Conservation (phyloP, 2,329 filamentous ascomycete species). For the Alternaria longipes region DNA sequence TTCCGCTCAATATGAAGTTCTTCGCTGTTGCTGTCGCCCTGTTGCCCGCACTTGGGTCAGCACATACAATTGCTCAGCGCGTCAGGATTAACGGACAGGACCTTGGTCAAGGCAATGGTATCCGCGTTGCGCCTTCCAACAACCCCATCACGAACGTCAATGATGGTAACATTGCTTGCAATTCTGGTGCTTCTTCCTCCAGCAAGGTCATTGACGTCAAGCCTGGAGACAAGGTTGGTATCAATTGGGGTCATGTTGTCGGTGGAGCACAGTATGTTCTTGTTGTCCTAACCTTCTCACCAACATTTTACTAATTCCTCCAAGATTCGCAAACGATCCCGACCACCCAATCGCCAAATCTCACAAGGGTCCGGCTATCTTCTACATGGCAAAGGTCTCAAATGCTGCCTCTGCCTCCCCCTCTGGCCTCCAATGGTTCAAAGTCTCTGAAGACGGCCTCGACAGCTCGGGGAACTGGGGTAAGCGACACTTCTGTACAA, state of each 20-base stretch:
- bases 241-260: slow-evolving; percentile 64
- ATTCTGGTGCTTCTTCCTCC: slow-evolving; percentile 50
- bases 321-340: slow-evolving; percentile 49
- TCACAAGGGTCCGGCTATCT: slow-evolving; percentile 57
- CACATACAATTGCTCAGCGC: slow-evolving; percentile 58
- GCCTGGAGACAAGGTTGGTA: slow-evolving; percentile 62
- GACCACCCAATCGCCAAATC: slow-evolving; percentile 61
- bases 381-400: slow-evolving; percentile 55
- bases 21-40: slow-evolving; percentile 34
- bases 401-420: slow-evolving; percentile 50
- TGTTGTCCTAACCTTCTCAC: neutral
- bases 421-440: slow-evolving; percentile 55
- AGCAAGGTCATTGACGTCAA: slow-evolving; percentile 59
- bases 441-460: slow-evolving; percentile 54
- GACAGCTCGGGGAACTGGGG: slow-evolving; percentile 56
- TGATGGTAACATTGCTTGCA: slow-evolving; percentile 59
- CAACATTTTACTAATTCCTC: neutral
- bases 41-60: slow-evolving; percentile 46
- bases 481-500: slow-evolving; percentile 33
- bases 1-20: slow-evolving; percentile 39
- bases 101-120: slow-evolving; percentile 60
- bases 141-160: slow-evolving; percentile 61
- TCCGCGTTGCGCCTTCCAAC: slow-evolving; percentile 61
- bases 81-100: slow-evolving; percentile 54
- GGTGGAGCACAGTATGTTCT: slow-evolving; percentile 58